Evolutionary conservation across 2,329 filamentous ascomycete genomes (phyloP).

Genomic region (Colletotrichum brevisporum): DNA sequence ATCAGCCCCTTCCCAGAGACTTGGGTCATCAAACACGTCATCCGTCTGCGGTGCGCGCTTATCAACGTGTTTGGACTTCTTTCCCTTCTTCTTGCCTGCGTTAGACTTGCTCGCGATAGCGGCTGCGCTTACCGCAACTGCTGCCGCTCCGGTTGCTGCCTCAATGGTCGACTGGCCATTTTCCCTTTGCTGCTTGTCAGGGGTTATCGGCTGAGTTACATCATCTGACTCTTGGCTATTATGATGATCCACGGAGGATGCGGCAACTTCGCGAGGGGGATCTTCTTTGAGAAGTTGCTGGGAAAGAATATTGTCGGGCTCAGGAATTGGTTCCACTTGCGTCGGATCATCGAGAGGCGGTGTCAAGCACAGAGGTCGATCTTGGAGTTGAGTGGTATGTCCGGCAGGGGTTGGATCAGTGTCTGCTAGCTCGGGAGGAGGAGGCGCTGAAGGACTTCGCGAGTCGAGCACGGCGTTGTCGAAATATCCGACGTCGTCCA

Average conservation of each 20-base stretch:
- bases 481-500: constrained; percentile 14
- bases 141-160: constrained; percentile 46
- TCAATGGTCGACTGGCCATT: neutral
- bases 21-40: constrained; percentile 61
- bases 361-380: neutral
- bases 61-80: constrained; percentile 55
- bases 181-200: constrained; percentile 6
- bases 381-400: constrained; percentile 40
- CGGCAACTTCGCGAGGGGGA: constrained; percentile 45
- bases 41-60: constrained; percentile 55
- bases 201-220: constrained; percentile 4
- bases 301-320: neutral
- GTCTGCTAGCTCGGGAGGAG: constrained; percentile 19
- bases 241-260: constrained; percentile 42
- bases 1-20: constrained; percentile 60
- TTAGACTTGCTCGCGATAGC: constrained; percentile 50
- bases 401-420: constrained; percentile 2
- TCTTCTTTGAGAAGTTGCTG: constrained; percentile 9
- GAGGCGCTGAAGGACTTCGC: constrained; percentile 16
- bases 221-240: constrained; percentile 7
- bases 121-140: constrained; percentile 48
- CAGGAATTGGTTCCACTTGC: constrained; percentile 1
- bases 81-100: constrained; percentile 51
- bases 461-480: constrained; percentile 14
- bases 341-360: neutral